Base-by-base conservation (phyloP, 2,329 filamentous ascomycete species). In the Metarhizium guizhouense region DNA sequence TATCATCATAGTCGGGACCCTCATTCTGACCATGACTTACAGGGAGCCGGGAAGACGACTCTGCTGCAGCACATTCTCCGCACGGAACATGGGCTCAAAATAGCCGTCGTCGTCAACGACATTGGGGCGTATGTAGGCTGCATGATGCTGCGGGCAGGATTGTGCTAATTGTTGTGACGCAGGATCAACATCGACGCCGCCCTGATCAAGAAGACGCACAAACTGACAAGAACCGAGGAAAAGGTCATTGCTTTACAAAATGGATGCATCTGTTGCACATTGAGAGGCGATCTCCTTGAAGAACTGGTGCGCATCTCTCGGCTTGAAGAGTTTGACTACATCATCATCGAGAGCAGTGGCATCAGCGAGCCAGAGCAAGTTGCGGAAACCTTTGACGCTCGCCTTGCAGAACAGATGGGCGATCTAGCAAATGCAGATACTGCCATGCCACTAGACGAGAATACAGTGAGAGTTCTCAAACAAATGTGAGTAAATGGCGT, bases 341-440 rank as follows among this genome's bases (percentile, higher is more conserved):
- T 89, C 30, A 74, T 88, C 43, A 86, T 88, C 47, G 86, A 89
- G 67, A 87, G 84, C 64, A 86, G 80, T 2, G 84, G 86, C 0
- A 87, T 89, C 59, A 88, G 85, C 61, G 85, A 88, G 67, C 85
- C 84, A 0, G 84, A 87, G 70, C 86, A 89, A 62, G 86, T 90
- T 0, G 86, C 86, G 0, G 86, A 89, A 72, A 89, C 85, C 0
- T 89, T 89, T 61, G 84, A 85, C 38, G 70, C 76, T 5, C 79
- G 76, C 45, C 77, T 79, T 63, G 77, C 75, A 2, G 74, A 78
- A 52, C 73, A 76, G 54, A 76, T 76, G 67, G 66, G 68, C 43
- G 62, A 57, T 16, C 62, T 75, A 56, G 67, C 67, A 0, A 66
- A 70, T 0, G 59, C 63, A 0, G 64, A 64, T 1, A 65, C 63